Evolutionary conservation across 164 flowering plant species (phyloP).

Genomic region (Aristolochia contorta): DNA sequence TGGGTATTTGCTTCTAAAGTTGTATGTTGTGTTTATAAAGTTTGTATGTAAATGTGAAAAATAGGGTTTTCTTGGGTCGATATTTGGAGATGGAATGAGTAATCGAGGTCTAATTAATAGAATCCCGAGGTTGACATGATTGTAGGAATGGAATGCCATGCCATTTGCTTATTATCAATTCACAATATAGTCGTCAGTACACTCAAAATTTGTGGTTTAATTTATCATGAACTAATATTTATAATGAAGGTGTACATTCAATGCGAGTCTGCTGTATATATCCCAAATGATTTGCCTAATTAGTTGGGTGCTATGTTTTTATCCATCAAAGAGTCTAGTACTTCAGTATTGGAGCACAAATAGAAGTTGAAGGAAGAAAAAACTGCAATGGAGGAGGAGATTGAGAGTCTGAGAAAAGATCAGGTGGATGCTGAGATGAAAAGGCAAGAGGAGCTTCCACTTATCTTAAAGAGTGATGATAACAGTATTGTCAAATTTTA

Average conservation of each 20-base stretch:
- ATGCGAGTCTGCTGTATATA: conserved; percentile 81
- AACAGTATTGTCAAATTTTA: no score
- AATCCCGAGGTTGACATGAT: no score
- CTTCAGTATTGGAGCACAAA: conserved; percentile 72
- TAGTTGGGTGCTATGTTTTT: conserved; percentile 92
- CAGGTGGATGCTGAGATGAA: conserved; percentile 43
- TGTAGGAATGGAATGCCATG: conserved; percentile 84
- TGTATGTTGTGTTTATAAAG: no score
- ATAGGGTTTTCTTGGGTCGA: no score
- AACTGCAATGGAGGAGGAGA: conserved; percentile 87
- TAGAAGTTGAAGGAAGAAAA: conserved; percentile 73
- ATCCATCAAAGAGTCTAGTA: conserved; percentile 75
- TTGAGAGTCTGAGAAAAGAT: conserved; percentile 62
- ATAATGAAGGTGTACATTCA: conserved; percentile 91
- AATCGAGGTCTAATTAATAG: no score
- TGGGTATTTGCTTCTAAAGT: no score
- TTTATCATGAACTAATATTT: conserved; percentile 76
- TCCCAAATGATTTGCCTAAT: conserved; percentile 89
- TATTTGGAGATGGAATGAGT: no score
- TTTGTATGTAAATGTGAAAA: no score
- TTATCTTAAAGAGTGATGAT: no score
- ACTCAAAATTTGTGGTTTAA: conserved; percentile 82
- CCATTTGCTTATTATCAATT: conserved; percentile 79
- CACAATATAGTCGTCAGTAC: conserved; percentile 65
- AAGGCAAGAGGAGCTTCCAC: conserved; percentile 26